Evolutionary conservation across 2,329 filamentous ascomycete species (phyloP).

Genomic region (Pezicula carpinea): DNA sequence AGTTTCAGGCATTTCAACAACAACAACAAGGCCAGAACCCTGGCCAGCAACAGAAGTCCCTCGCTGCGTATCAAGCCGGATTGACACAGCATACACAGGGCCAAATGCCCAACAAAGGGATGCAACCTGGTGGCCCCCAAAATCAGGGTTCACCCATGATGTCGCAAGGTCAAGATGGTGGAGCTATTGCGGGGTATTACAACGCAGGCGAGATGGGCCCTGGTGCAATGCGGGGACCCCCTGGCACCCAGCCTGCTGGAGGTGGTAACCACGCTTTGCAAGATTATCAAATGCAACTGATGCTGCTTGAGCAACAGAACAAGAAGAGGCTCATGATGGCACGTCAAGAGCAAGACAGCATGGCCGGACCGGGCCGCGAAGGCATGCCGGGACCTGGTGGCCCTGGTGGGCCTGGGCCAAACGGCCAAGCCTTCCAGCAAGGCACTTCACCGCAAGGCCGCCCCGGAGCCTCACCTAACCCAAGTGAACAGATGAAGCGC

Average conservation of each 20-base stretch:
- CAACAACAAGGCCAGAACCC: constrained; percentile 37
- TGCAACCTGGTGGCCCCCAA: constrained; percentile 67
- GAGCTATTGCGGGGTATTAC: constrained; percentile 54
- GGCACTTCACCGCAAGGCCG: constrained; percentile 67
- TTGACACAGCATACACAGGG: constrained; percentile 75
- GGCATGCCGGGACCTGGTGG: constrained; percentile 47
- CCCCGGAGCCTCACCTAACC: constrained; percentile 70
- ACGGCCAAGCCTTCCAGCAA: constrained; percentile 58
- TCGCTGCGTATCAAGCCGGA: constrained; percentile 82
- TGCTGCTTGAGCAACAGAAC: constrained; percentile 82
- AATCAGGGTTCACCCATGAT: constrained; percentile 83
- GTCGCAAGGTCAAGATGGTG: constrained; percentile 62
- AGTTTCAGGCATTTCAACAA: constrained; percentile 58
- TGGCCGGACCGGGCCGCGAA: constrained; percentile 41
- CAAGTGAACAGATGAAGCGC: constrained; percentile 74
- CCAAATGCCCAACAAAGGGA: constrained; percentile 77
- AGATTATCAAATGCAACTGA: constrained; percentile 86
- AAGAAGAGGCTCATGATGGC: constrained; percentile 84
- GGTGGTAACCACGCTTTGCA: constrained; percentile 69
- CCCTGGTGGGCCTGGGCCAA: constrained; percentile 50
- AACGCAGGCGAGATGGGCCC: constrained; percentile 55
- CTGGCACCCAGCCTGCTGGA: constrained; percentile 34
- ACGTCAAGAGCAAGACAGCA: constrained; percentile 68
- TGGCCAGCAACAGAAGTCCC: constrained; percentile 51
- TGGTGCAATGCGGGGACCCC: constrained; percentile 52